Base-by-base conservation (phyloP, 768 basidiomycete genomes). In the Termitomyces sp. region DNA sequence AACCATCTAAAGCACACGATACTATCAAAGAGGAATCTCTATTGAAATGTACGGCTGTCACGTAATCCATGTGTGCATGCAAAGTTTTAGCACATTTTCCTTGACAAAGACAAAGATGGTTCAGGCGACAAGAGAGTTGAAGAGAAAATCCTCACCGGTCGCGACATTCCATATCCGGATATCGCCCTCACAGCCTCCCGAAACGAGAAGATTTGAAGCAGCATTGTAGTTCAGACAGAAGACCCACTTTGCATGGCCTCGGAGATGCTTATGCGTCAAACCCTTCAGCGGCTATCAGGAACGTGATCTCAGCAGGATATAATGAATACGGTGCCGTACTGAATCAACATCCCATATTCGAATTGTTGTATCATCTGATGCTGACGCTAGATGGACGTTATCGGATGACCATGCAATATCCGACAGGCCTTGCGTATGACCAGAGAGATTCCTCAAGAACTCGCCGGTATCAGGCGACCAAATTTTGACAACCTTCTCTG, bases 1-100 rank as follows among this genome's bases (percentile, higher is more conserved):
- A 78, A 7, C 96, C 96, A 68, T 99, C 96, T 60, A 93, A 84
- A 56, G 92, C 86, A 69, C 92, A 94, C 34, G 94, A 96, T 2
- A 97, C 91, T 61, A 99, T 87, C 71, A 99, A 82, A 0, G 89
- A 88, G 0, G 94, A 93, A 66, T 98, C 96, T 70, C 86, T 75
- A 70, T 96, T 96, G 79, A 96, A 99, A 70, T 93, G 89, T 3
- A 98, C 94, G 2, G 92, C 91, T 12, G 94, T 96, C 32, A 98
- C 93, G 62, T 92, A 96, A 74, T 98, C 96, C 52, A 95, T 80
- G 72, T 98, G 96, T 0, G 94, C 96, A 63, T 94, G 92, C 29
- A 99, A 71, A 2, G 89, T 91, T 73, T 92, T 89, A 73, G 93
- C 81, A 68, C 88, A 91, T 70, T 85, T 91, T 20, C 94, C 96